Evolutionary conservation across 2,329 filamentous ascomycete species (phyloP).

Genomic region (Ophiostoma sp.): DNA sequence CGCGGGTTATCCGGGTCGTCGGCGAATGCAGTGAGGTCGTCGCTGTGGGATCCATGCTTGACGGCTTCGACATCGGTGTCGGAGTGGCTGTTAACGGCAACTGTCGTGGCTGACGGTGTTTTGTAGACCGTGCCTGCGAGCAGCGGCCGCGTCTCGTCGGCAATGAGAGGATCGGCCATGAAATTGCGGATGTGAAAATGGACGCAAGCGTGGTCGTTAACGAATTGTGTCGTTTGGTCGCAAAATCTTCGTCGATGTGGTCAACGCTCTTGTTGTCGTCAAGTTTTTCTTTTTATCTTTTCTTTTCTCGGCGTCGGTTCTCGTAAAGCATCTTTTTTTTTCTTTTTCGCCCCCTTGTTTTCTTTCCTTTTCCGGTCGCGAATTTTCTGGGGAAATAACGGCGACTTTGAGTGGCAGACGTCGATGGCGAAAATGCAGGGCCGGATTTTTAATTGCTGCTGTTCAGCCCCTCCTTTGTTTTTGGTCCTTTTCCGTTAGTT

Average conservation of each 20-base stretch:
- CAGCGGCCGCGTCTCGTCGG: slow-evolving; percentile 27
- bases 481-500: background rate
- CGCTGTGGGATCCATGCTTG: slow-evolving; percentile 41
- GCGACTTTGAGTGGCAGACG: background rate
- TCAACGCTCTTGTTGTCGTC: background rate
- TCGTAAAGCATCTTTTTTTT: background rate
- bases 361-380: background rate
- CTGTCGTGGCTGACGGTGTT: background rate
- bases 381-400: background rate
- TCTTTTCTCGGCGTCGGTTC: background rate
- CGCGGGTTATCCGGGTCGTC: slow-evolving; percentile 52
- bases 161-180: slow-evolving; percentile 16
- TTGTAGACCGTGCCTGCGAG: slow-evolving; percentile 17
- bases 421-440: slow-evolving; percentile 8
- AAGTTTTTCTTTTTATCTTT: background rate
- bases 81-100: background rate
- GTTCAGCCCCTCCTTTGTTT: background rate
- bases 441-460: slow-evolving; percentile 1
- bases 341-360: background rate
- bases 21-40: slow-evolving; percentile 31
- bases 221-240: background rate
- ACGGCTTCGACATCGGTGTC: background rate
- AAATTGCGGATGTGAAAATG: background rate
- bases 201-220: background rate
- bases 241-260: background rate